These are phyloP conservation scores for Babjeviella inositovora DNA, from an alignment of 805 yeast genomes.

Conservation along the genomic window DNA sequence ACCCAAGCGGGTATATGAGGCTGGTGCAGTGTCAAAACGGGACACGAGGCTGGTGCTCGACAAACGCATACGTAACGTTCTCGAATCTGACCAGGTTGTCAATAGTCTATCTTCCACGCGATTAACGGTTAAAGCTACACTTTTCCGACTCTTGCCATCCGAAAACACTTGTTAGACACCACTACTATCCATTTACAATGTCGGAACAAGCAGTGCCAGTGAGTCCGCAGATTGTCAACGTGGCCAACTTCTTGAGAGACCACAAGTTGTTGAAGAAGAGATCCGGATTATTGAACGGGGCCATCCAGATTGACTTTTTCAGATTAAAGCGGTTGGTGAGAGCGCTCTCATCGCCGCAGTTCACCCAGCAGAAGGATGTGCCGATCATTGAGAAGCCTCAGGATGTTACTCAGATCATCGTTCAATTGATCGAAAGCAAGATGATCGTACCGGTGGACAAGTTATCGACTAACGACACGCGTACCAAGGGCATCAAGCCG, in stretches of 20 bases:
- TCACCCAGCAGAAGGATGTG: conserved; percentile 10
- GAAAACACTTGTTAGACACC: no score
- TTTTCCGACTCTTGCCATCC: no score
- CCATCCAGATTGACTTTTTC: conserved; percentile 65
- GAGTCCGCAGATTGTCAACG: no score
- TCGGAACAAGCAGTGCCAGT: no score
- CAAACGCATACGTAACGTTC: no score
- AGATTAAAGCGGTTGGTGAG: conserved; percentile 71
- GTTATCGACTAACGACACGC: conserved; percentile 51
- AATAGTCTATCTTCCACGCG: no score
- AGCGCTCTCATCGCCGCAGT: conserved; percentile 27
- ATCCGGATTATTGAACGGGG: conserved; percentile 59
- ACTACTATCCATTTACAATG: no score
- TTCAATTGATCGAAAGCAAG: conserved; percentile 55
- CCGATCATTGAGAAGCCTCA: conserved; percentile 26
- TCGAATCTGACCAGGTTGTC: no score
- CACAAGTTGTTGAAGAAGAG: conserved; percentile 63
- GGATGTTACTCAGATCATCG: conserved; percentile 47
- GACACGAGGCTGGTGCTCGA: no score
- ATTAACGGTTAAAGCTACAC: no score
- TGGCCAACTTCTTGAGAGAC: conserved; percentile 60
- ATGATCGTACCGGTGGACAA: conserved; percentile 65
- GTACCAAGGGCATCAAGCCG: conserved; percentile 44
- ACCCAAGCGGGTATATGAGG: no score
- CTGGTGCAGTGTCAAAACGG: no score